Base-by-base conservation (phyloP, 2,329 filamentous ascomycete species). In the Lachnellula willkommii region DNA sequence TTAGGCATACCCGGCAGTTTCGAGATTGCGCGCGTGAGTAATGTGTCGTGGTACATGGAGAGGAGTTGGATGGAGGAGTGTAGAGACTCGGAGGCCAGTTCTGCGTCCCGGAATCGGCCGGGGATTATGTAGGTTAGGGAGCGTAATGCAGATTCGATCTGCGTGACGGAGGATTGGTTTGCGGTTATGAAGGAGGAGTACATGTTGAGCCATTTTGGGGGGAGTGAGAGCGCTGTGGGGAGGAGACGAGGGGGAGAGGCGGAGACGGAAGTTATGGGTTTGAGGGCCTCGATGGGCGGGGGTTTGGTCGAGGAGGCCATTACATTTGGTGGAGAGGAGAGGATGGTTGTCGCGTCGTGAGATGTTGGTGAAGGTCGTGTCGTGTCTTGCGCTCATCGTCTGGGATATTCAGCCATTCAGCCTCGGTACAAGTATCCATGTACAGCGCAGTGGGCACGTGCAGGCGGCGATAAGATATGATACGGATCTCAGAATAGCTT, bases 101-200 rank as follows among this genome's bases (percentile, higher is more conserved):
- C 94, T 60, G 93, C 92, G 73, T 97, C 93, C 65, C 89, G 84
- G 67, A 93, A 93, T 53, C 89, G 88, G 55, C 89, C 92, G 56
- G 93, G 94, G 50, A 97, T 94, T 63, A 99, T 91, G 71, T 99
- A 99, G 48, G 93, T 96, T 62, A 99, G 75, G 28, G 91, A 96
- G 40, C 94, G 85, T 68, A 99, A 76, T 14, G 91, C 90, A 60
- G 90, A 95, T 76, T 99, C 94, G 61, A 99, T 93, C 75, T 96
- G 92, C 50, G 90, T 90, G 52, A 99, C 91, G 57, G 95, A 90
- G 68, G 90, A 88, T 59, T 91, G 86, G 72, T 99, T 99, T 75
- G 93, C 94, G 60, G 89, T 88, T 76, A 99, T 93, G 74, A 97
- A 96, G 62, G 94, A 87, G 67, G 85, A 84, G 73, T 95, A 95